A percentile compares a stretch with the other conserved stretches of the same genome.
phyloP scores from a whole-genome alignment of 352 stramenopile species.

The Pythium scleroteichum region DNA sequence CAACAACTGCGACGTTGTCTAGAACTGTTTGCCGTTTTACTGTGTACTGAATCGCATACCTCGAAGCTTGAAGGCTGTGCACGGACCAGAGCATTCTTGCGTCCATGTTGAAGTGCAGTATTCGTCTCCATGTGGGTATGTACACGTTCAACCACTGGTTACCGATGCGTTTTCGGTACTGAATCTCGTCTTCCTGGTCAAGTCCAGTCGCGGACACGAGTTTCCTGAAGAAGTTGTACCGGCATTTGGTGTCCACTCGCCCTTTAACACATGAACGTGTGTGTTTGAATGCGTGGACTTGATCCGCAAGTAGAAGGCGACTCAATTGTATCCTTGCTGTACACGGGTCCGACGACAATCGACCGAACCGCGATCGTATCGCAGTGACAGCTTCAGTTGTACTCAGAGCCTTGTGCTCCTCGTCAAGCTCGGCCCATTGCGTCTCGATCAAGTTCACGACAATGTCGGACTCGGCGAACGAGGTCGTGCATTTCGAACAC shows the following conservation, averaged over 20 bases:
- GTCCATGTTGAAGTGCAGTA: constrained; percentile 38
- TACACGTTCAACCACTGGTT: constrained; percentile 35
- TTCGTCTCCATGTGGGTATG: constrained; percentile 22
- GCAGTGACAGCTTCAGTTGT: constrained; percentile 4
- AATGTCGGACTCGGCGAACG: constrained; percentile 7
- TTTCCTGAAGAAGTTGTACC: constrained; percentile 32
- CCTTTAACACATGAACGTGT: constrained; percentile 29
- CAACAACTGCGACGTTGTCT: constrained; percentile 30
- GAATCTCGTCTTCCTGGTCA: constrained; percentile 15
- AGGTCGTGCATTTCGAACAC: constrained; percentile 1
- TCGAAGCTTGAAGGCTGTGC: constrained; percentile 17
- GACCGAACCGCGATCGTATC: constrained; percentile 20
- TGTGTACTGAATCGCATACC: constrained; percentile 31
- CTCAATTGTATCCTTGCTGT: constrained; percentile 26
- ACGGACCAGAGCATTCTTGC: constrained; percentile 22
- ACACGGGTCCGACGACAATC: constrained; percentile 7
- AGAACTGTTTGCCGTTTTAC: constrained; percentile 30
- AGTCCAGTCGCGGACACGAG: constrained; percentile 12
- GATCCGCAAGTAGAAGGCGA: constrained; percentile 18
- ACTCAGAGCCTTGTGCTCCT: constrained; percentile 6
- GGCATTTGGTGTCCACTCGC: constrained; percentile 16
- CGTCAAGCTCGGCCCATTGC: constrained; percentile 15
- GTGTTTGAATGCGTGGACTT: constrained; percentile 24
- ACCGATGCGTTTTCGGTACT: constrained; percentile 17
- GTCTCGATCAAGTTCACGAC: constrained; percentile 2